phyloP scores from a whole-genome alignment of 2,329 filamentous ascomycete genomes.

The Trichoderma hamatum region DNA sequence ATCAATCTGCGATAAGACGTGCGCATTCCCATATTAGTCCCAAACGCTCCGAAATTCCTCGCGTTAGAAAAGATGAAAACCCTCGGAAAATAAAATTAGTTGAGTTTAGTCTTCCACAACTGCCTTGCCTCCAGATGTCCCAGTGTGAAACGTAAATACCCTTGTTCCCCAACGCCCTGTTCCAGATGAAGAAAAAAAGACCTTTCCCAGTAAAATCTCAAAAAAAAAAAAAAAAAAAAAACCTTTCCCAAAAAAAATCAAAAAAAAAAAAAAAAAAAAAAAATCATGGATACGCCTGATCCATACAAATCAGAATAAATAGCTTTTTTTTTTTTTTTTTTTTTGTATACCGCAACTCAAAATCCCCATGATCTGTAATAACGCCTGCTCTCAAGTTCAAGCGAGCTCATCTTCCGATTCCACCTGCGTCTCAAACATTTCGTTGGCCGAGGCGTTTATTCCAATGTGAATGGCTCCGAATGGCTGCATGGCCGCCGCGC shows the following conservation, averaged over 20 bases:
- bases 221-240: neutral
- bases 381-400: neutral
- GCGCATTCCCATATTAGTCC: neutral
- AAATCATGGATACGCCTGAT: neutral
- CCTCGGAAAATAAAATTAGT: neutral
- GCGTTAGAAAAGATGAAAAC: neutral
- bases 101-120: neutral
- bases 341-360: neutral
- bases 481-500: conserved; percentile 39
- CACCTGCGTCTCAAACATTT: conserved; percentile 16
- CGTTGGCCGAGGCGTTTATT: conserved; percentile 33
- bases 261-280: too few species aligned
- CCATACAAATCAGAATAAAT: neutral
- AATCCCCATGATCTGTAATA: neutral
- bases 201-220: neutral
- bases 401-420: conserved; percentile 27
- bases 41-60: neutral
- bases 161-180: neutral
- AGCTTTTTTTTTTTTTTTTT: too few species aligned
- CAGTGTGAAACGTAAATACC: neutral
- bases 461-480: conserved; percentile 55
- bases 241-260: neutral
- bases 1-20: neutral
- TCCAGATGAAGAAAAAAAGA: neutral
- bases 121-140: neutral